Evolutionary conservation across 305 asterid genomes (phyloP).

Genomic region (Fraxinus angustifolia): DNA sequence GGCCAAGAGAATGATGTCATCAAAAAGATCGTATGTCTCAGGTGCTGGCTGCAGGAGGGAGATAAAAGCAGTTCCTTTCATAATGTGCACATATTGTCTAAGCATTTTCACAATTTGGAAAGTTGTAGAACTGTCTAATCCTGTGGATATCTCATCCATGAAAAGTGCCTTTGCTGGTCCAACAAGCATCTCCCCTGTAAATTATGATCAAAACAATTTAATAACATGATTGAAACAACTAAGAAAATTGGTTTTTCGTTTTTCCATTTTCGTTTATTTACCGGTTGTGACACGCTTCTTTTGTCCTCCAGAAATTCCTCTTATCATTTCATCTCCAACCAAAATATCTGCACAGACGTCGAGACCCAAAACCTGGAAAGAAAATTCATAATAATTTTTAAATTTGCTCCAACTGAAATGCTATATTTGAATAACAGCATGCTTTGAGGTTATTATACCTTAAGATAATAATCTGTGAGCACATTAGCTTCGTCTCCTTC

Average conservation of each 20-base stretch:
- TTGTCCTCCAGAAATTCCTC: constrained; percentile 96
- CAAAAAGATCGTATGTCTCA: constrained; percentile 75
- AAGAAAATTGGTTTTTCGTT: background rate
- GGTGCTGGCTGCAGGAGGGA: constrained; percentile 91
- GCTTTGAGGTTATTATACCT: constrained; percentile 30
- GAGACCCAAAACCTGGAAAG: constrained; percentile 62
- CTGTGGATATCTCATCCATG: constrained; percentile 96
- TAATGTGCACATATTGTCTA: constrained; percentile 53
- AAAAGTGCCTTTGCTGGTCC: constrained; percentile 76
- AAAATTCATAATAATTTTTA: background rate
- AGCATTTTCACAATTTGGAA: constrained; percentile 67
- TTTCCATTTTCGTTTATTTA: constrained; percentile 10
- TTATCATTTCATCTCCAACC: constrained; percentile 73
- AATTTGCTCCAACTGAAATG: background rate
- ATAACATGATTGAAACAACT: background rate
- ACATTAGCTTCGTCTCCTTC: constrained; percentile 68
- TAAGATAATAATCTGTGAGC: constrained; percentile 54
- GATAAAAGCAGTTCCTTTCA: constrained; percentile 71
- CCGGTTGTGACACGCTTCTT: constrained; percentile 82
- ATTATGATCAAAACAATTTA: background rate
- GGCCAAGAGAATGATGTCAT: constrained; percentile 68
- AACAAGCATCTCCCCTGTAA: constrained; percentile 77
- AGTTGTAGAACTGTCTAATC: constrained; percentile 88
- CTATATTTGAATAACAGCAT: background rate
- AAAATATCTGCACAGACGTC: constrained; percentile 74